These are phyloP conservation scores for Paramecium tetraurelia DNA, from an alignment of 73 alveolate genomes.

Conservation along the genomic window DNA sequence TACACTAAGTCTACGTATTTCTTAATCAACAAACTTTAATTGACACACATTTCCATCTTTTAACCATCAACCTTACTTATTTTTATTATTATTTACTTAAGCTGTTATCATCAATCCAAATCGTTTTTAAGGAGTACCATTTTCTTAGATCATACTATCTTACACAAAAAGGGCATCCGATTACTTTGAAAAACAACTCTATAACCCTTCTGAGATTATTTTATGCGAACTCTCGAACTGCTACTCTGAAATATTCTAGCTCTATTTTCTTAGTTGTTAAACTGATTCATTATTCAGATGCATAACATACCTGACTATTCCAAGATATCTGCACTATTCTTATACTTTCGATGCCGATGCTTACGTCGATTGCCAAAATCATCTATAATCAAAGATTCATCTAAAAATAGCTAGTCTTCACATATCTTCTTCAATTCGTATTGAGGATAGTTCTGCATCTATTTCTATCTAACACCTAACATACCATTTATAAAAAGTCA, in stretches of 20 bases:
- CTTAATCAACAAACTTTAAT: neutral
- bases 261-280: neutral
- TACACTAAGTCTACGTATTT: slow-evolving; percentile 23
- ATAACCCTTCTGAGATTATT: neutral
- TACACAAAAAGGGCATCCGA: neutral
- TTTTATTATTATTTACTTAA: neutral
- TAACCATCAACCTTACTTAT: slow-evolving; percentile 7
- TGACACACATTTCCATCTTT: neutral
- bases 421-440: neutral
- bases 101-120: neutral
- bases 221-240: neutral
- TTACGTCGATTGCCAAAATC: neutral
- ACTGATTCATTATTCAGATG: neutral
- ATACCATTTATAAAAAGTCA: slow-evolving; percentile 38
- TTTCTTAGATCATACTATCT: neutral
- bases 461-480: neutral
- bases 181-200: neutral
- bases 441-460: slow-evolving; percentile 24
- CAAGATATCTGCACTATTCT: neutral
- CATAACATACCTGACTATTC: neutral
- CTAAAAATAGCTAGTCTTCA: slow-evolving; percentile 50
- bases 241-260: neutral
- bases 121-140: neutral
- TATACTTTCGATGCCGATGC: neutral
- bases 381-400: neutral